Base-by-base conservation (phyloP, 2,329 filamentous ascomycete species). In the Cladorrhinum sp. region DNA sequence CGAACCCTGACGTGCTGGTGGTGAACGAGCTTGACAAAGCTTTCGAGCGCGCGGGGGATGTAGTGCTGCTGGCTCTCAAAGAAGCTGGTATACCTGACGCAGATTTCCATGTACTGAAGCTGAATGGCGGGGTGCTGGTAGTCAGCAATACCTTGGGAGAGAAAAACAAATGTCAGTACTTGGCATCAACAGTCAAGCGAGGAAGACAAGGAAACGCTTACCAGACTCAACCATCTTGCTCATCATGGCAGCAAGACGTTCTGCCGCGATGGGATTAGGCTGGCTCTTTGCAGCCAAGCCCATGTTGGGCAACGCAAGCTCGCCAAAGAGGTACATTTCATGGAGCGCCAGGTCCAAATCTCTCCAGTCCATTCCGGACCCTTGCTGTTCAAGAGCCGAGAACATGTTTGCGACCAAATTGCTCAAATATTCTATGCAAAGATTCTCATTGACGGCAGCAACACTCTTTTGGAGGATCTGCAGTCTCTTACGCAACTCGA, bases 51-150 rank as follows among this genome's bases (percentile, higher is more conserved):
- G 65, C 88, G 89, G 1, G 91, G 91, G 55, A 98, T 96, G 63
- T 91, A 87, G 21, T 88, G 81, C 28, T 87, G 82, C 71, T 96
- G 90, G 59, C 86, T 86, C 71, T 98, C 93, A 72, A 99, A 98
- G 74, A 97, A 96, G 26, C 87, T 85, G 72, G 89, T 91, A 76
- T 99, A 99, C 55, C 95, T 88, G 59, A 96, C 93, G 73, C 93
- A 96, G 36, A 96, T 96, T 74, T 99, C 95, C 93, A 99, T 97
- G 72, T 96, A 99, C 76, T 97, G 92, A 21, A 99, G 81, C 65
- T 97, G 86, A 56, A 97, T 93, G 16, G 93, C 92, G 1, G 95
- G 94, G 72, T 98, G 95, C 16, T 88, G 86, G 74, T 94, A 96
- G 49, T 83, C 89, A 62, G 91, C 88, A 67, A 97, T 89, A 67